Evolutionary conservation across 2,329 filamentous ascomycete genomes (phyloP).

Genomic region (Penicillium vulpinum): DNA sequence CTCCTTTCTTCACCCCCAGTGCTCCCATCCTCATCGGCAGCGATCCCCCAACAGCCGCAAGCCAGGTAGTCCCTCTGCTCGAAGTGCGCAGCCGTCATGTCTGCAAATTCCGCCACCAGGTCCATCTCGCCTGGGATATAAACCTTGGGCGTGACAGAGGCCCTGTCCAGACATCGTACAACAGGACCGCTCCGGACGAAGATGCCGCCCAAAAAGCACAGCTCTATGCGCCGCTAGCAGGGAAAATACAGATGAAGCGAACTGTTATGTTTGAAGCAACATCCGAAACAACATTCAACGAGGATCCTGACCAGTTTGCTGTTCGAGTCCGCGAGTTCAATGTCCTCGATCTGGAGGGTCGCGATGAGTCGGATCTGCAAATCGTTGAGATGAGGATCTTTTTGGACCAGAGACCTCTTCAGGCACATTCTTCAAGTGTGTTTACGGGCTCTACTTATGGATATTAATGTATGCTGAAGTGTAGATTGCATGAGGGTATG

Average conservation of each 20-base stretch:
- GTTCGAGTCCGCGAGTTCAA: constrained; percentile 23
- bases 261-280: constrained; percentile 28
- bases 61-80: constrained; percentile 13
- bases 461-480: not conserved
- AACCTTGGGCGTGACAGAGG: constrained; percentile 2
- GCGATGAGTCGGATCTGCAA: constrained; percentile 7
- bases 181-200: not conserved
- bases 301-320: constrained; percentile 24
- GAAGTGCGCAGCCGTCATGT: constrained; percentile 20
- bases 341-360: constrained; percentile 18
- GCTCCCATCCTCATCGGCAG: constrained; percentile 20
- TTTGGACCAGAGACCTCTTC: constrained; percentile 21
- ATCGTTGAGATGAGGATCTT: constrained; percentile 23
- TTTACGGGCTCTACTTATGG: not conserved
- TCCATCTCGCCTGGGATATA: constrained; percentile 26
- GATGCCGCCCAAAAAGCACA: not conserved
- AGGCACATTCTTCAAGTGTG: constrained; percentile 14
- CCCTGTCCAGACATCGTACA: not conserved
- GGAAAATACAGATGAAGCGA: constrained; percentile 10
- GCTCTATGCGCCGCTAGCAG: constrained; percentile 8
- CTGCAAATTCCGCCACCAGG: constrained; percentile 15
- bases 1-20: constrained; percentile 17
- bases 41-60: constrained; percentile 14
- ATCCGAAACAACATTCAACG: constrained; percentile 17
- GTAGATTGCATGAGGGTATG: constrained; percentile 3